Evolutionary conservation across 768 basidiomycete species (phyloP).

Genomic region (Gloeostereum incarnatum): DNA sequence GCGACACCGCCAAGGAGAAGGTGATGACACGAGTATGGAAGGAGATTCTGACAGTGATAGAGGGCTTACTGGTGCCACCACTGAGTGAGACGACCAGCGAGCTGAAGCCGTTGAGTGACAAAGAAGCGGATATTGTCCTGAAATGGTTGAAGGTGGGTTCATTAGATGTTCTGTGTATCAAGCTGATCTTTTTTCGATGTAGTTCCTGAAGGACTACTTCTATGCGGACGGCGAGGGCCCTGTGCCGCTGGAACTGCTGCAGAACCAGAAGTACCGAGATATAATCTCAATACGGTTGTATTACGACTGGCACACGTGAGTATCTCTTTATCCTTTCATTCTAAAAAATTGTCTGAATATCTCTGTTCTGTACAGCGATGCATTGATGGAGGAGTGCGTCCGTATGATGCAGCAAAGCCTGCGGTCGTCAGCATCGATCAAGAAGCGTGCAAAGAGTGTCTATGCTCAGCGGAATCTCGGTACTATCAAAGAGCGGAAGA

Average conservation of each 20-base stretch:
- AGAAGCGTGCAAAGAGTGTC: conserved; percentile 89
- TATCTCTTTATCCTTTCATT: conserved; percentile 23
- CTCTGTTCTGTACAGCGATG: conserved; percentile 41
- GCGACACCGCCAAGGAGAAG: conserved; percentile 77
- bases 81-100: conserved; percentile 78
- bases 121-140: conserved; percentile 98
- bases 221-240: conserved; percentile 91
- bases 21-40: conserved; percentile 96
- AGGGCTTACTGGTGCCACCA: conserved; percentile 85
- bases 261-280: conserved; percentile 93
- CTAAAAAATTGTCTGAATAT: conserved; percentile 7
- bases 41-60: conserved; percentile 81
- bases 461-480: conserved; percentile 90
- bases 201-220: conserved; percentile 96
- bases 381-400: conserved; percentile 90
- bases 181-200: conserved; percentile 7
- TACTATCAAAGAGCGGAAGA: conserved; percentile 91
- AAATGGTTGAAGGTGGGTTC: conserved; percentile 84
- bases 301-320: conserved; percentile 96
- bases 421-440: conserved; percentile 61
- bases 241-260: conserved; percentile 74
- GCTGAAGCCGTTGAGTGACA: conserved; percentile 88
- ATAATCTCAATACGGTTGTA: conserved; percentile 85
- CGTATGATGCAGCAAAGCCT: conserved; percentile 89
- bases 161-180: background rate